Evolutionary conservation across 2,329 filamentous ascomycete genomes (phyloP), one percentile per base, ranked within the genome.

Genomic region (Paecilomyces formosus): DNA sequence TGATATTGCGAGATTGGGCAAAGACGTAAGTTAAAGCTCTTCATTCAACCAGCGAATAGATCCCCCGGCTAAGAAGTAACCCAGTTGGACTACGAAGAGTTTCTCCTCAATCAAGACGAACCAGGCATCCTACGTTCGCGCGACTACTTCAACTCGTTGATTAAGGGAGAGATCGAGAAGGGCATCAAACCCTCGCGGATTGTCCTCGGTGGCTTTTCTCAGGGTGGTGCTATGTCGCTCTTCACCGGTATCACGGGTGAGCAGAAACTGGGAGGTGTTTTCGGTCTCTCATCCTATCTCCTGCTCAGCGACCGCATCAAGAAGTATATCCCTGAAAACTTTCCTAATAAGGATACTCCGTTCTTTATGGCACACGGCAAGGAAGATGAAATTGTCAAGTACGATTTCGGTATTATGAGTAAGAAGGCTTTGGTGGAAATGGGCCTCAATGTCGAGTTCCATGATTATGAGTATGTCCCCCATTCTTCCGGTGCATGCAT

Each of bases 331-430:
- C 79, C 82, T 1, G 78, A 81, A 50, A 72, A 76, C 26, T 82
- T 77, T 64, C 78, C 82, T 57, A 92, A 91, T 73, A 85, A 87
- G 73, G 80, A 88, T 49, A 96, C 91, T 1, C 89, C 89, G 1
- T 86, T 97, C 62, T 90, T 94, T 74, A 88, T 97, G 86, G 91
- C 84, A 12, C 94, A 97, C 67, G 94, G 94, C n/a, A 83, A 87
- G 61, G 76, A 76, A 0, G 93, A 99, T 72, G 81, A 81, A 13
- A 78, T 96, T 2, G 89, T 97, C 8, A 82, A 80, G 64, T 82
- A 86, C 51, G 76, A 82, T 58, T 88, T 89, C 74, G 93, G 90
- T 13, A 76, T 84, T 71, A 72, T 80, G 74, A 91, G 89, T 24
- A 84, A 82, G 2, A 81, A 90, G 49, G 72, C 81, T 59, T 76